Evolutionary conservation across 345 rosid genomes (phyloP), one percentile per base, ranked within the genome.

Genomic region (Pelargonium nanum): DNA sequence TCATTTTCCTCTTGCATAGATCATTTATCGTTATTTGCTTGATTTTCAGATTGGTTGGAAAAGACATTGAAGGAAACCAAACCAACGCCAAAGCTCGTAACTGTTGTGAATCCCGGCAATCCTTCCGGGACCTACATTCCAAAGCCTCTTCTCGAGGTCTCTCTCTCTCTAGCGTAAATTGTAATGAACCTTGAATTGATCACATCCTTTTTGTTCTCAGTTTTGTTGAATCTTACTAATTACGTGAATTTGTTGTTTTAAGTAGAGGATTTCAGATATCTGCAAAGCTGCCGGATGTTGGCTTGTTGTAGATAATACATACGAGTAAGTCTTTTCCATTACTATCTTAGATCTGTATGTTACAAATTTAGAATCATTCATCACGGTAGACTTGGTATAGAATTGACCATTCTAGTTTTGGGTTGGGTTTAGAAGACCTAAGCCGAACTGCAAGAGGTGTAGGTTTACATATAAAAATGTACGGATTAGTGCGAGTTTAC

Each of bases 271-370:
- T 62, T 87, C 97, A 56, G 76, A 85, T 71, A 62, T 89, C 53
- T 93, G 97, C 81, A 79, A 61, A 63, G 68, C 76, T 56, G 89
- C 95, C 59, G 97, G 99, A 54, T 86, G 88, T 68, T 93, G 97
- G 99, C 90, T 93, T 57, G 83, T 93, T 65, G 90, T 93, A 10
- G 99, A 93, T 75, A 93, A 93, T 71, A 93, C 99, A 65, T 93
- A 85, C 4, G 99, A 93, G 99, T 89, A 80, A 81, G 96, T 76
- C 52, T 55, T 70, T 63, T 76, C 58, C 53, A 55, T 60, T 59
- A 68, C 24, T 2, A 4, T 40, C 44, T 2, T 8, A 22, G 61
- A 51, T 48, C 44, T 53, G 53, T 68, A 50, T 24, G 20, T 20
- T 22, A 4, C 57, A 32, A 24, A 22, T 20, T 45, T 50, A 26